A percentile compares a stretch with the other conserved stretches of the same genome.
These are phyloP conservation scores for Calendula officinalis DNA, from an alignment of 129 eudicot genomes.

Conservation along the genomic window DNA sequence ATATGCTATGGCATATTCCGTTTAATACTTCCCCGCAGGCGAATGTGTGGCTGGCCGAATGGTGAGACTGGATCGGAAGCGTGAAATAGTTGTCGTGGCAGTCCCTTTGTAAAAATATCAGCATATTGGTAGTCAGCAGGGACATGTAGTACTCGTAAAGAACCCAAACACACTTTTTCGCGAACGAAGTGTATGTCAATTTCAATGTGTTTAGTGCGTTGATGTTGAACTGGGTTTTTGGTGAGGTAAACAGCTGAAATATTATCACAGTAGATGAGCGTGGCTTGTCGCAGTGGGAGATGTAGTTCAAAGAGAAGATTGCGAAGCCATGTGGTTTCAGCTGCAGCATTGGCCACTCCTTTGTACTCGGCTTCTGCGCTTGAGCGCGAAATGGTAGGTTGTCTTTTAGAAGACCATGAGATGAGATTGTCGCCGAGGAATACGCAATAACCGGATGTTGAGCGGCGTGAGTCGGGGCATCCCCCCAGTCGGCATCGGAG, in stretches of 20 bases:
- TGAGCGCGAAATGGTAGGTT: background rate
- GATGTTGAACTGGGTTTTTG: background rate
- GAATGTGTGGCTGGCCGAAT: background rate
- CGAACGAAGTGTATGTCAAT: background rate
- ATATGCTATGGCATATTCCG: too few relatives aligned
- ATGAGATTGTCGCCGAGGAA: background rate
- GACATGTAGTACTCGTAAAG: background rate
- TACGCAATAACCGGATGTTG: background rate
- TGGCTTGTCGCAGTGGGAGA: background rate
- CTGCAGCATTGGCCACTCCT: background rate
- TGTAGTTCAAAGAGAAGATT: background rate
- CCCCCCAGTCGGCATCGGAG: background rate
- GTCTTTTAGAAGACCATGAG: background rate
- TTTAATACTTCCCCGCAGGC: background rate
- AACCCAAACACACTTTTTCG: background rate
- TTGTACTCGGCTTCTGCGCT: background rate
- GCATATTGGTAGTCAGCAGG: background rate
- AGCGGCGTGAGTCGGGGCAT: background rate
- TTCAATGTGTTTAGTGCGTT: background rate
- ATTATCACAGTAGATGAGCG: background rate
- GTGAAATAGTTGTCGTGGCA: background rate
- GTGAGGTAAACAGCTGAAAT: background rate
- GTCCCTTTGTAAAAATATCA: background rate
- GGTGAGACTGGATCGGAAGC: background rate
- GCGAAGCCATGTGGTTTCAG: background rate